phyloP scores from a whole-genome alignment of 306 rosid genomes.

The Lotus japonicus region DNA sequence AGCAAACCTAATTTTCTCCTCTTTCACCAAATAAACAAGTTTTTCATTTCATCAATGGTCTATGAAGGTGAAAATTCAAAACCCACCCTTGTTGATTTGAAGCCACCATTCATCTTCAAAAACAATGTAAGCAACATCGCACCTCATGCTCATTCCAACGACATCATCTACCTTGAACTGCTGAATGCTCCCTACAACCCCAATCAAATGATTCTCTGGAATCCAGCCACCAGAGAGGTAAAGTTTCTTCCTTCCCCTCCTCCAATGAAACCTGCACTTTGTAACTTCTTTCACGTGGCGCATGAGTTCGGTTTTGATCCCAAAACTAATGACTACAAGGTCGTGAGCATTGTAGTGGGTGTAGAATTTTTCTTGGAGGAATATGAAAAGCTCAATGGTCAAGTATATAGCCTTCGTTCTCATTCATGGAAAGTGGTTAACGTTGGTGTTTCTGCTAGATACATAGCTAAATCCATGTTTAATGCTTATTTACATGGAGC shows the following conservation, averaged over 20 bases:
- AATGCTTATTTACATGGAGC: background rate
- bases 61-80: no score
- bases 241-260: background rate
- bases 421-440: background rate
- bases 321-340: background rate
- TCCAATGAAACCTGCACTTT: rapidly evolving
- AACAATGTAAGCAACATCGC: no score
- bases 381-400: background rate
- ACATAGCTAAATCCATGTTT: background rate
- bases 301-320: slow-evolving; percentile 1
- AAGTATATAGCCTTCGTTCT: background rate
- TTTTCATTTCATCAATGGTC: no score
- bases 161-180: no score
- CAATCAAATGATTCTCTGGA: no score
- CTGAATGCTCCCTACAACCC: no score
- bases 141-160: no score
- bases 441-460: background rate
- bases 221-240: no score
- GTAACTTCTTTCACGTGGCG: background rate
- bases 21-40: no score
- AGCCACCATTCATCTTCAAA: no score
- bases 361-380: background rate
- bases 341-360: background rate
- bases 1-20: no score
- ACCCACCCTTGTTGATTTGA: no score